Base-by-base conservation (phyloP, 345 rosid genomes). In the Moricandia moricandioides region DNA sequence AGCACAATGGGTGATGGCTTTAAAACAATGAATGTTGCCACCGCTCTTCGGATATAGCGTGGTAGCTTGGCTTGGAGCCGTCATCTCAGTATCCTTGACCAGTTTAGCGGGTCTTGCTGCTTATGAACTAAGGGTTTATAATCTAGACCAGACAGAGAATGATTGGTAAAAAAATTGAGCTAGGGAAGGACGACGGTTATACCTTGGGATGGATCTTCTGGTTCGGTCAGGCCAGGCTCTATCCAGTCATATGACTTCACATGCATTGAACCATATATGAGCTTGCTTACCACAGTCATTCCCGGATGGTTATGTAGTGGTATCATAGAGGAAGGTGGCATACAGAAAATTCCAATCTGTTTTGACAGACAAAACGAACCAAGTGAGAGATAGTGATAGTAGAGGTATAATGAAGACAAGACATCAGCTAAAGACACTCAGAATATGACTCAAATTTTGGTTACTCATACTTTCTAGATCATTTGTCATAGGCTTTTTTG, bases 301-400 rank as follows among this genome's bases (percentile, higher is more conserved):
- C 99, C 96, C 3, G 99, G 92, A 83, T 91, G 99, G 84, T 92
- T 91, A 78, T 94, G 98, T 66, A 94, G 93, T 35, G 98, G 98
- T 67, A 94, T 94, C 59, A 91, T 80, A 16, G 98, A 92, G 39
- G 88, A 85, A 59, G 99, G 92, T 24, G 95, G 92, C 97, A 87
- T 96, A 78, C 94, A 91, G 81, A 96, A 96, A 73, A 96, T 87
- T 60, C 98, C 97, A 68, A 96, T 96, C 98, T 96, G 88, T 78
- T 82, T 77, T 65, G 43, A 58, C 67, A 75, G 4, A 67, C 62
- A 59, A 5, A 16, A 59, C 13, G 51, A 45, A 45, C 51, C 51
- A 45, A 13, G 16, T 45, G 16, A 45, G 51, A 45, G 51, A 45
- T 13, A 45, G 51, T n/a, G 51, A 43, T 43, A 43, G 49, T 43